Conservation (phyloP, 2,329 filamentous ascomycete species). For the Ophiostoma sp. region DNA sequence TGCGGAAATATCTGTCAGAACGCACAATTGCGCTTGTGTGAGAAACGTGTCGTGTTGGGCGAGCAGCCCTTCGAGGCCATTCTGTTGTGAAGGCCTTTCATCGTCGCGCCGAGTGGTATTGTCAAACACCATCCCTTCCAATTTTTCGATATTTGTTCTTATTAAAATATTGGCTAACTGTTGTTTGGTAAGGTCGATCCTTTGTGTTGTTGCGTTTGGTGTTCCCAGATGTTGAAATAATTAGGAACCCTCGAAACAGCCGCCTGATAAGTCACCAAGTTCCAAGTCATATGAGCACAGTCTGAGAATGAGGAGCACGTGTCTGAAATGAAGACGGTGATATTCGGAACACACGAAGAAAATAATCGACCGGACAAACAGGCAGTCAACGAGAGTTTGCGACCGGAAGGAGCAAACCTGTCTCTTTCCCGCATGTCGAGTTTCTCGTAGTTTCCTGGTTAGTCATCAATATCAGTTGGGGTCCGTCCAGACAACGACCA, state of each 20-base stretch:
- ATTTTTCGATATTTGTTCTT: background rate
- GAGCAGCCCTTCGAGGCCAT: background rate
- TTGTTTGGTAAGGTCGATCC: background rate
- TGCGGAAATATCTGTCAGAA: background rate
- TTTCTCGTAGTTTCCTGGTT: background rate
- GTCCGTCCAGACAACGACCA: background rate
- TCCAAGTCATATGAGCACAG: background rate
- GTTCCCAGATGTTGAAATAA: background rate
- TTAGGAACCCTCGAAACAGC: background rate
- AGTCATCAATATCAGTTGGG: background rate
- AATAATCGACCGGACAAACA: background rate
- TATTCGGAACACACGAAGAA: background rate
- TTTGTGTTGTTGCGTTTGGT: background rate
- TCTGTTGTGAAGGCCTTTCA: background rate
- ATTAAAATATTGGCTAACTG: background rate
- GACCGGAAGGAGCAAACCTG: background rate
- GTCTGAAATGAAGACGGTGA: background rate
- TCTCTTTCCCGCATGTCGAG: background rate
- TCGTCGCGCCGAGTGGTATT: background rate
- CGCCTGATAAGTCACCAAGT: background rate
- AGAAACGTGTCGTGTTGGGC: background rate
- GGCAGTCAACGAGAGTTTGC: background rate
- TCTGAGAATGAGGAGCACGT: background rate
- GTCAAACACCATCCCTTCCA: background rate
- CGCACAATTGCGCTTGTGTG: background rate